Conservation (phyloP, 1,139 yeast genomes). For the Suhomyces bolitotheri region DNA sequence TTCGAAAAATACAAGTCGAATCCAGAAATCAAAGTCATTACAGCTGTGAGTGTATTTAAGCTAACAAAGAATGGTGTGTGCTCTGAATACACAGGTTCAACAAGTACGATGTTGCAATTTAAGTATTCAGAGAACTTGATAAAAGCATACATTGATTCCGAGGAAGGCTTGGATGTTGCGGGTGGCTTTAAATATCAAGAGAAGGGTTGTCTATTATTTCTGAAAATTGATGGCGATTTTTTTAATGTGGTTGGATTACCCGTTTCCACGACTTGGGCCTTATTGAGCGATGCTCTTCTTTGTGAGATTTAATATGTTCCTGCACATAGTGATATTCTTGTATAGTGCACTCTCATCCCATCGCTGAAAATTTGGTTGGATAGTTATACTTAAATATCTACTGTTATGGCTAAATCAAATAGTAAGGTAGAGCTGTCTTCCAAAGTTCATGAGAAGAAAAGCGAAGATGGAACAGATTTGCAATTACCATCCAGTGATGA, state of each 20-base stretch:
- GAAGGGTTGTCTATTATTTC: conserved; percentile 63
- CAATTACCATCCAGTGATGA: conserved; percentile 32
- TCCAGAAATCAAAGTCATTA: conserved; percentile 57
- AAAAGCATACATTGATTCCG: conserved; percentile 60
- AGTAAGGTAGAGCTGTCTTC: not conserved
- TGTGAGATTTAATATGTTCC: too few species aligned
- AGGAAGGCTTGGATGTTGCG: conserved; percentile 81
- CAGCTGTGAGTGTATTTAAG: conserved; percentile 64
- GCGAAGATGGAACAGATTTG: conserved; percentile 29
- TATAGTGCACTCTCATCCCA: conserved; percentile 13
- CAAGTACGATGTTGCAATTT: conserved; percentile 30
- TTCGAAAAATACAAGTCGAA: conserved; percentile 42
- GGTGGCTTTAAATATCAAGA: conserved; percentile 93
- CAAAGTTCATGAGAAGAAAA: conserved; percentile 7
- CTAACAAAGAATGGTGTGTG: conserved; percentile 27
- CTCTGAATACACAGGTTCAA: conserved; percentile 14
- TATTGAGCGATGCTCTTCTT: conserved; percentile 26
- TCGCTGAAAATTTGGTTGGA: conserved; percentile 11
- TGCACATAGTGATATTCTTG: too few species aligned
- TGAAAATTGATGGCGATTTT: conserved; percentile 72
- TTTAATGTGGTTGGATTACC: conserved; percentile 93
- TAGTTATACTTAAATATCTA: not conserved
- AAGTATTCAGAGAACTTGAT: conserved; percentile 55
- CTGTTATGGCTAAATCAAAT: conserved; percentile 9
- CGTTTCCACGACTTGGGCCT: conserved; percentile 51